Base-by-base conservation (phyloP, 306 rosid species). In the Vigna angularis region DNA sequence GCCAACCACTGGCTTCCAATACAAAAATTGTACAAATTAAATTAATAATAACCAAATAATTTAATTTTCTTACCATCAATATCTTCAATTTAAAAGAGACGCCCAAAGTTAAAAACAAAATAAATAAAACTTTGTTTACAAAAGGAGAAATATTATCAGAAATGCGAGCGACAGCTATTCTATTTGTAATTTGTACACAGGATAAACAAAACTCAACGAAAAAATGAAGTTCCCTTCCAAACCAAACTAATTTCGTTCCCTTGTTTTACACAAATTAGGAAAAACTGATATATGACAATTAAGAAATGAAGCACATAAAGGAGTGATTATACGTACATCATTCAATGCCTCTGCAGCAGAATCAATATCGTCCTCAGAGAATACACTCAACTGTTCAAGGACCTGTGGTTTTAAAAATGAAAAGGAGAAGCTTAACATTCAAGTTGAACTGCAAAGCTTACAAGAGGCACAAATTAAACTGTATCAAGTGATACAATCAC, bases 291-390 rank as follows among this genome's bases (percentile, higher is more conserved):
- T n/a, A 40, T 40, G 30, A 73, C 26, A 73, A 53, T 32, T 55
- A 30, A 72, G 18, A 6, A 36, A 53, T 59, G 78, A 73, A 78
- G 36, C 59, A 56, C 44, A 32, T 10, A 22, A 76, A 47, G 49
- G 80, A 40, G 62, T 32, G 66, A 83, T 10, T 65, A 79, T 77
- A 77, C 89, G 34, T 81, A 95, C 98, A 85, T 96, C 91, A 79
- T 86, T 77, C 84, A 96, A 79, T 50, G 96, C 97, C 87, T 93
- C 93, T 1, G 98, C 97, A 56, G 98, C 98, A 71, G 89, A 81
- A 87, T 91, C 90, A 55, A 93, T 75, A 81, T 96, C 99, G 9
- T 85, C 91, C 6, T 80, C 80, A 40, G 94, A 91, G 80, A 96
- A 96, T 51, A 93, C 98, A 67, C 88, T 90, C 84, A 96, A 84